A percentile compares a stretch with the other conserved stretches of the same genome.
phyloP scores from a whole-genome alignment of 2,329 filamentous ascomycete genomes.

The Xylaria sp. region DNA sequence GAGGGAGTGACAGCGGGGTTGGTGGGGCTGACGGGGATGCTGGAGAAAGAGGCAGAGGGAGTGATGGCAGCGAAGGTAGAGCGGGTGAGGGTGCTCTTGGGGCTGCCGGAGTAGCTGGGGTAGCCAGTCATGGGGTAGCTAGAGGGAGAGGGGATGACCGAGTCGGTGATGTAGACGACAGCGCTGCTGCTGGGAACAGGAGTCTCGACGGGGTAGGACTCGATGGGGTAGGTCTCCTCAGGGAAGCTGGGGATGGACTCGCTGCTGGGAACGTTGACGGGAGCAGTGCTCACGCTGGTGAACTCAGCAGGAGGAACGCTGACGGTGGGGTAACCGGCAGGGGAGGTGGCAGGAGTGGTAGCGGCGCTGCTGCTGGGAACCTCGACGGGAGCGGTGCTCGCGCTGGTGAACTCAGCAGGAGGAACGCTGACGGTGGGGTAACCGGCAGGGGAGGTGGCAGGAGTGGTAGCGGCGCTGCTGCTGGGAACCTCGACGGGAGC shows the following conservation, averaged over 20 bases:
- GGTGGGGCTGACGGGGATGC: constrained; percentile 15
- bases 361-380: neutral
- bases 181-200: constrained; percentile 15
- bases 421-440: constrained; percentile 3
- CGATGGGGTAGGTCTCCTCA: constrained; percentile 11
- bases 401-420: neutral
- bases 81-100: constrained; percentile 22
- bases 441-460: neutral
- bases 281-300: neutral
- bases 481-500: neutral
- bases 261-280: neutral
- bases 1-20: constrained; percentile 4
- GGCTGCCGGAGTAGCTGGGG: constrained; percentile 13
- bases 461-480: neutral
- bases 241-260: neutral
- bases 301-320: constrained; percentile 4
- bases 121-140: constrained; percentile 2
- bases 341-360: neutral
- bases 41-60: neutral
- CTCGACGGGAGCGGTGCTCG: neutral
- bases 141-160: constrained; percentile 21
- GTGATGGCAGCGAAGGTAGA: constrained; percentile 6
- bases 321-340: constrained; percentile 1
- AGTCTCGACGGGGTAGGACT: constrained; percentile 3
- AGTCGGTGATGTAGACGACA: constrained; percentile 23